Evolutionary conservation across 306 rosid species (phyloP).

Genomic region (Luffa aegyptiaca): DNA sequence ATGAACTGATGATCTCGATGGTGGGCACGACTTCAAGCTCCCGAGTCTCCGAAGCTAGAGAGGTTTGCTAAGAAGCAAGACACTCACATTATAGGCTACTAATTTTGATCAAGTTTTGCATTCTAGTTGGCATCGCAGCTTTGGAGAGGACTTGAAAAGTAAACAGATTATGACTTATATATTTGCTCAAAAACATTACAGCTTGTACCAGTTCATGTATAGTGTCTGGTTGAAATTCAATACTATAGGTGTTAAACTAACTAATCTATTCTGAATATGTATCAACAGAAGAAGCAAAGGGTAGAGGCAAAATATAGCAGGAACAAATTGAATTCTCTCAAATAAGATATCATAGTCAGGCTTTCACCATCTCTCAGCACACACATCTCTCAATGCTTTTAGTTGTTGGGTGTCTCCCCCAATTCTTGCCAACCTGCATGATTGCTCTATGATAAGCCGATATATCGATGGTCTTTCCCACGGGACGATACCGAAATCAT

Average conservation of each 20-base stretch:
- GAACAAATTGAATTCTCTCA: constrained; percentile 4
- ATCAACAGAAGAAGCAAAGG: constrained; percentile 3
- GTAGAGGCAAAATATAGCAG: not conserved
- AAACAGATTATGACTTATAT: not conserved
- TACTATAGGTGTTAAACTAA: constrained; percentile 11
- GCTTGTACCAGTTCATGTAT: not conserved
- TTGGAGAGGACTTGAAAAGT: not conserved
- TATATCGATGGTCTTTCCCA: constrained; percentile 48
- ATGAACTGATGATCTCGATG: not conserved
- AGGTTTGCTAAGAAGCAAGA: not conserved
- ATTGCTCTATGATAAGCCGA: constrained; percentile 41
- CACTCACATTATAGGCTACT: not conserved
- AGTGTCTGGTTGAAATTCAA: not conserved
- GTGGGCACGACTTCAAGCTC: not conserved
- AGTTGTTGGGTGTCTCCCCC: constrained; percentile 37
- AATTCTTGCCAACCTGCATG: constrained; percentile 67
- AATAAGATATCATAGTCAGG: not conserved
- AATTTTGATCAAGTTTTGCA: not conserved
- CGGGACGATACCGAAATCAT: constrained; percentile 80
- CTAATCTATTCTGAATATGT: constrained; percentile 6
- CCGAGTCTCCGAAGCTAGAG: not conserved
- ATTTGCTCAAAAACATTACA: constrained; percentile 9
- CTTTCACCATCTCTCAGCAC: constrained; percentile 27
- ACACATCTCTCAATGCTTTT: constrained; percentile 35
- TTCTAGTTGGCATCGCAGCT: not conserved